Evolutionary conservation across 345 rosid genomes (phyloP).

Genomic region (Turritis glabra): DNA sequence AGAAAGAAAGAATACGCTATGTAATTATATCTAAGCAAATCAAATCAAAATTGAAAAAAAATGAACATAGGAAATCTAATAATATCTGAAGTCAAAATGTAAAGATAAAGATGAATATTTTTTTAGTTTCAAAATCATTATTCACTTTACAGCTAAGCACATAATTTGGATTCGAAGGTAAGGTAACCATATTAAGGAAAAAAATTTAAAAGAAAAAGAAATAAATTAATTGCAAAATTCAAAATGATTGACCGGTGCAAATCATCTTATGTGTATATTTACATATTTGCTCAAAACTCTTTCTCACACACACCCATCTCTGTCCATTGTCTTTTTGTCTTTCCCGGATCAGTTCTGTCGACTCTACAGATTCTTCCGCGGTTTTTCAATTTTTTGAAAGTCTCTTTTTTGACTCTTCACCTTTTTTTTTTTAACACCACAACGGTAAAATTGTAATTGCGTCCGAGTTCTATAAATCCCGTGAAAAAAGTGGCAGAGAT

Average conservation of each 20-base stretch:
- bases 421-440: constrained; percentile 10
- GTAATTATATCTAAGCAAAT: neutral
- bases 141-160: constrained; percentile 29
- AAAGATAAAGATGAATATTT: neutral
- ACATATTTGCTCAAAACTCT: neutral
- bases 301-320: neutral
- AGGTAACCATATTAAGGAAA: neutral
- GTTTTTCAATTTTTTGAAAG: constrained; percentile 21
- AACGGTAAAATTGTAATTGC: constrained; percentile 7
- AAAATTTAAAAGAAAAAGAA: neutral
- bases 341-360: constrained; percentile 23
- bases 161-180: constrained; percentile 32
- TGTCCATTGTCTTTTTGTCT: constrained; percentile 25
- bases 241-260: constrained; percentile 22
- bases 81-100: neutral
- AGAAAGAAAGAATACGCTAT: neutral
- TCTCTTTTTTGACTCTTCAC: constrained; percentile 29
- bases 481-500: constrained; percentile 1
- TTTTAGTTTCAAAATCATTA: neutral
- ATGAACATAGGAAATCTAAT: neutral
- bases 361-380: constrained; percentile 36
- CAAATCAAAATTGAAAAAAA: neutral
- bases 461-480: neutral
- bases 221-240: constrained; percentile 13
- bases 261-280: neutral